Conservation (phyloP, 2,329 filamentous ascomycete species). For the Scytalidium sp. region DNA sequence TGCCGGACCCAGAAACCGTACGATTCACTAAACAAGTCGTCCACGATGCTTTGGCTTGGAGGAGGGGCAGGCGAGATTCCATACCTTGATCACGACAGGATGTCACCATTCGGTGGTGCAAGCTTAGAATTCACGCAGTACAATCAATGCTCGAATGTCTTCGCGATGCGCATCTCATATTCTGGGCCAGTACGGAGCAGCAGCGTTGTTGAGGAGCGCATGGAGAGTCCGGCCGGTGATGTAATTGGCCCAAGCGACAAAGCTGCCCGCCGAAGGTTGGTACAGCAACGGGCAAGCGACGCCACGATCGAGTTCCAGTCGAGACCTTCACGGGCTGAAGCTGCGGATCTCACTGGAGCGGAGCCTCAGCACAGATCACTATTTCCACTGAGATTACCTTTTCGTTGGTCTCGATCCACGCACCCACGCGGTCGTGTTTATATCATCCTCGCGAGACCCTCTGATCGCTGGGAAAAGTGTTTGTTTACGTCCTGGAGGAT, state of each 20-base stretch:
- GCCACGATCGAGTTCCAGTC: background rate
- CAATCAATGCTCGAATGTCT: background rate
- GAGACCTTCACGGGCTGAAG: background rate
- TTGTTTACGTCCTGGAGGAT: background rate
- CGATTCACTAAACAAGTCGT: background rate
- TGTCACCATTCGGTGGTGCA: background rate
- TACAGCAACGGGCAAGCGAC: slow-evolving; percentile 1
- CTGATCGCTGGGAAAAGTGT: background rate
- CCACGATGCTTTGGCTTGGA: background rate
- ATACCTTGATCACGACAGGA: background rate
- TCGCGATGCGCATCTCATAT: background rate
- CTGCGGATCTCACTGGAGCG: background rate
- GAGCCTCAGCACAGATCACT: background rate
- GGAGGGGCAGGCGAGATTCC: background rate
- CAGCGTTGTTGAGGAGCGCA: background rate
- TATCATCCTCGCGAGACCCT: background rate
- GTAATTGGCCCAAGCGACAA: background rate
- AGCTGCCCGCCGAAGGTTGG: background rate
- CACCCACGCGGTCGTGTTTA: too few relatives aligned
- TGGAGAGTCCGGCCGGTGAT: background rate
- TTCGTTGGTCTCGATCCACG: too few relatives aligned
- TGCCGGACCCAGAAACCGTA: background rate
- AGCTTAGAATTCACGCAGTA: background rate
- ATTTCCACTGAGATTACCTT: too few relatives aligned
- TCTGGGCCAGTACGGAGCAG: background rate